These are phyloP conservation scores for Adansonia rubrostipa DNA, from an alignment of 441 rosid genomes.

Conservation along the genomic window DNA sequence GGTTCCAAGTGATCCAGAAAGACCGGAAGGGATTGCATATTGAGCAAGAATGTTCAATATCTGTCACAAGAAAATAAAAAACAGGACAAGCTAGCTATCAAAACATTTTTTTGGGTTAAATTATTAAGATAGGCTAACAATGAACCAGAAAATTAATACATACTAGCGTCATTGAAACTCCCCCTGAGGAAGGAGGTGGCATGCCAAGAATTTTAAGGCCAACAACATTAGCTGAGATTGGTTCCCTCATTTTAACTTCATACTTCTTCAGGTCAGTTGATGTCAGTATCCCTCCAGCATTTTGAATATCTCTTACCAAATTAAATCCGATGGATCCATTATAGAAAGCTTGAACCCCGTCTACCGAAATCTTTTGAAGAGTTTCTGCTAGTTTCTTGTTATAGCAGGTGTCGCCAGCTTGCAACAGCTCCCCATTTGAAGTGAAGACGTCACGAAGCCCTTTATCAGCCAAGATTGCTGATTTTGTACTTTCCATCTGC, in stretches of 20 bases:
- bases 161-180: constrained; percentile 61
- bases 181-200: constrained; percentile 77
- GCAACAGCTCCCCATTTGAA: constrained; percentile 44
- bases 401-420: constrained; percentile 40
- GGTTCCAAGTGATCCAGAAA: constrained; percentile 50
- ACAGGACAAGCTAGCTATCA: not conserved
- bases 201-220: constrained; percentile 54
- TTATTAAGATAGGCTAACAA: not conserved
- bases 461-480: constrained; percentile 48
- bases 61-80: constrained; percentile 33
- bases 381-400: constrained; percentile 51
- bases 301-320: constrained; percentile 44
- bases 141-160: constrained; percentile 9
- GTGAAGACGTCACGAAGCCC: constrained; percentile 50
- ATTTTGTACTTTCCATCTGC: constrained; percentile 44
- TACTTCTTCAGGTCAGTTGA: constrained; percentile 51
- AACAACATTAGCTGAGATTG: constrained; percentile 40
- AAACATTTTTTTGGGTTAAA: too few relatives aligned
- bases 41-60: constrained; percentile 58
- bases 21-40: constrained; percentile 45
- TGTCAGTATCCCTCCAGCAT: constrained; percentile 59
- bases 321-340: constrained; percentile 53
- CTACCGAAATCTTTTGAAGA: constrained; percentile 34
- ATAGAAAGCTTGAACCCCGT: constrained; percentile 50
- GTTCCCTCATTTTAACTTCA: constrained; percentile 44